Base-by-base conservation (phyloP, 768 basidiomycete species). In the Boletus reticulatus region DNA sequence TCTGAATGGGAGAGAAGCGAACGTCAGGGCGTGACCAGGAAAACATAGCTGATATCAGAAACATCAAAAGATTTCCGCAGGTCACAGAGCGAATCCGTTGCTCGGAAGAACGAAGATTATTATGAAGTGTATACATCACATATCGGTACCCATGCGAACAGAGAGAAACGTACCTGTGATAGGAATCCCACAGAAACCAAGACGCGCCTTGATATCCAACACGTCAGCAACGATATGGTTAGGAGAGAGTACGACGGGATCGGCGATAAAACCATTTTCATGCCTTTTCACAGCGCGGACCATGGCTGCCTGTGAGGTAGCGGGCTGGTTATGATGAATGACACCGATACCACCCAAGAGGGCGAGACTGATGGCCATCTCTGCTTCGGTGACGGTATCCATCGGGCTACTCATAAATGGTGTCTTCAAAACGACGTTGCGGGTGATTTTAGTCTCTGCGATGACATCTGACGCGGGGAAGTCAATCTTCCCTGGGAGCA, bases 371-470 rank as follows among this genome's bases (percentile, higher is more conserved):
- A 96, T 93, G 31, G 92, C 93, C 92, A 95, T 96, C 56, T 92
- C 85, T 51, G 82, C 84, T 74, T 98, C 97, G 1, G 97, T 98
- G 63, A 98, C 97, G 43, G 97, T 99, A 77, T 99, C 97, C 97
- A 99, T 99, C 16, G 97, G 96, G 49, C 92, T 95, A 71, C 93
- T 96, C 78, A 98, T 79, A 76, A 99, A 96, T 0, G 96, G 97
- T 0, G 94, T 95, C 76, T 94, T 98, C 64, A 99, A 80, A 42
- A 78, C 75, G 64, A 98, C 91, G 63, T 97, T 97, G 53, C 89
- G 86, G 22, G 96, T 97, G 55, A 99, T 85, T 52, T 80, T 84
- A 65, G 84, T 89, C 76, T 98, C 93, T 3, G 92, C 85, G 63
- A 82, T 67, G 69, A 94, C 95, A 43, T 84, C 84, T 16, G 81